phyloP scores from a whole-genome alignment of 1,139 yeast genomes.

The Spathaspora sp. region DNA sequence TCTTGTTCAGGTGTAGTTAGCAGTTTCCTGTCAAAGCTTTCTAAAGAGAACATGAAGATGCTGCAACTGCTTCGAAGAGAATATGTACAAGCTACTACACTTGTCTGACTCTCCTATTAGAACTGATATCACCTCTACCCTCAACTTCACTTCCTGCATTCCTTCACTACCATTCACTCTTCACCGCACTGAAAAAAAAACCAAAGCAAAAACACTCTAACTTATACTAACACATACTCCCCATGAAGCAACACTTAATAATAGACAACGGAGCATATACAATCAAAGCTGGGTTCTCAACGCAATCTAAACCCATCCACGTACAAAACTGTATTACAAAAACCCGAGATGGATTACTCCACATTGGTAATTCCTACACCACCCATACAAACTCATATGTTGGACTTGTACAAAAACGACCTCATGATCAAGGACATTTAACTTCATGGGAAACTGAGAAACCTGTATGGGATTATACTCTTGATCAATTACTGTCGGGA shows the following conservation, averaged over 20 bases:
- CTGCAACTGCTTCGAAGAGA: too few species aligned
- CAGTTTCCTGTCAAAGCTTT: too few species aligned
- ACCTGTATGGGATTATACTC: constrained; percentile 87
- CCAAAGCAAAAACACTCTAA: not conserved
- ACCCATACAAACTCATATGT: constrained; percentile 68
- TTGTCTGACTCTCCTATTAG: too few species aligned
- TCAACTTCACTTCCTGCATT: too few species aligned
- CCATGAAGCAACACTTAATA: constrained; percentile 19
- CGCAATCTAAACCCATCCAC: constrained; percentile 40
- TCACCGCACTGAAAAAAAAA: not conserved
- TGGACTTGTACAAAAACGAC: constrained; percentile 73
- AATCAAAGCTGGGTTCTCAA: constrained; percentile 69
- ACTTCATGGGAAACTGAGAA: constrained; percentile 91
- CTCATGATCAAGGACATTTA: constrained; percentile 85
- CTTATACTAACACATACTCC: not conserved
- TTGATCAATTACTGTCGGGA: constrained; percentile 32
- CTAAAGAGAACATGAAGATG: too few species aligned
- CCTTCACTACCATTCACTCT: too few species aligned
- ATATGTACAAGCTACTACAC: too few species aligned
- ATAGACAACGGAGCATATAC: constrained; percentile 89
- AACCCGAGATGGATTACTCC: constrained; percentile 72
- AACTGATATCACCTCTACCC: too few species aligned
- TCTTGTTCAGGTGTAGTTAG: too few species aligned
- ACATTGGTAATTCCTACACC: constrained; percentile 69
- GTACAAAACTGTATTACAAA: constrained; percentile 72